A percentile compares a stretch with the other conserved stretches of the same genome.
These are phyloP conservation scores for Purpureocillium lavendulum DNA, from an alignment of 2,329 filamentous ascomycete genomes.

Conservation along the genomic window DNA sequence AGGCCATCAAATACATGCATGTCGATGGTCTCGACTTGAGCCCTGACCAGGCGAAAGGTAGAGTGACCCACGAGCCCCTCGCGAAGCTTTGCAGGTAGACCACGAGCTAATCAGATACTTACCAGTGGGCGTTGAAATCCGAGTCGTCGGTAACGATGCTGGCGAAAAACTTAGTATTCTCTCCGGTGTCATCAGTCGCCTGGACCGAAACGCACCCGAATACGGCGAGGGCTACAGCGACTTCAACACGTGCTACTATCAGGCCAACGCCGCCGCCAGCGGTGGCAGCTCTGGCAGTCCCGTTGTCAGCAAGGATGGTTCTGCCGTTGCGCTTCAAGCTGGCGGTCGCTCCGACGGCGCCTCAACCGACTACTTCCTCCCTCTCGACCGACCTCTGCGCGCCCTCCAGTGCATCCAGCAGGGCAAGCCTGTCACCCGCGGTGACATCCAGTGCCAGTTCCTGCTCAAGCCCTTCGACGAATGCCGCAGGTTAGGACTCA, in stretches of 20 bases:
- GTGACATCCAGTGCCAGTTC: slow-evolving; percentile 98
- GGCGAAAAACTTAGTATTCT: slow-evolving; percentile 97
- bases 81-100: not conserved
- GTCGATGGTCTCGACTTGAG: slow-evolving; percentile 71
- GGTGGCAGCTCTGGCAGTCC: slow-evolving; percentile 97
- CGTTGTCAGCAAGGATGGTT: slow-evolving; percentile 90
- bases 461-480: slow-evolving; percentile 96
- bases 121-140: slow-evolving; percentile 79
- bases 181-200: slow-evolving; percentile 90
- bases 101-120: not conserved
- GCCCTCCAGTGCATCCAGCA: slow-evolving; percentile 80
- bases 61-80: too few relatives aligned
- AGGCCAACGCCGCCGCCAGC: slow-evolving; percentile 92
- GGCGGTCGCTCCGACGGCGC: slow-evolving; percentile 90
- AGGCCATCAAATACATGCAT: slow-evolving; percentile 95
- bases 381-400: slow-evolving; percentile 80
- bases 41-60: slow-evolving; percentile 72
- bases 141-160: slow-evolving; percentile 96
- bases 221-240: slow-evolving; percentile 98
- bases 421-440: slow-evolving; percentile 68
- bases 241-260: slow-evolving; percentile 94
- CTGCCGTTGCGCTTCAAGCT: slow-evolving; percentile 85
- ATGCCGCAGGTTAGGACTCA: slow-evolving; percentile 80
- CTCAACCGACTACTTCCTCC: slow-evolving; percentile 95
- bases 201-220: slow-evolving; percentile 94